Evolutionary conservation across 2,329 filamentous ascomycete species (phyloP), one percentile per base, ranked within the genome.

Genomic region (Akanthomyces muscarius): DNA sequence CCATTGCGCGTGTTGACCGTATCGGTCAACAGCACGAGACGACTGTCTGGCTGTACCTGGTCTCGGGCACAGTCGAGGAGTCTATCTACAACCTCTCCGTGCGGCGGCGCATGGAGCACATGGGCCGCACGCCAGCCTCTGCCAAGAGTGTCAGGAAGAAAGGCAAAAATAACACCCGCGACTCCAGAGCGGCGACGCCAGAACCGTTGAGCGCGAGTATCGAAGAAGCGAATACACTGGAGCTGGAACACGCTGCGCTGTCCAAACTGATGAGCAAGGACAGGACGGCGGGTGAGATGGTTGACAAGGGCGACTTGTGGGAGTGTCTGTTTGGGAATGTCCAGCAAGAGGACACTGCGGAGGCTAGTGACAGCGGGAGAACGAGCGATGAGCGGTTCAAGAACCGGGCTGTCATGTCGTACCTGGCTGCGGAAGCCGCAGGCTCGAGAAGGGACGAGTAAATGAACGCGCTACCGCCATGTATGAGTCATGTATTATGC

Each of bases 21-120:
- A 99, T 99, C 66, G 95, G 95, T 0, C 95, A 98, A 75, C 83
- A 88, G 66, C 87, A 90, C 58, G 84, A 90, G 67, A 99, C 95
- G 0, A 97, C 91, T 0, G 92, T 98, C 1, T 98, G 93, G 90
- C 89, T 97, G 74, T 98, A 98, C 73, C 83, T 98, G 2, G 85
- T 97, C n/a, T 86, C 89, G 18, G 91, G 90, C 58, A 96, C 94
- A 0, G 91, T 98, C 0, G 95, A 99, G 72, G 89, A 96, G 76
- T 89, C 89, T 1, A 96, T 98, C 66, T 92, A 98, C 76, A 86
- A 93, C 64, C 84, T 97, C 41, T 95, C 91, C 0, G 91, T 96
- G 1, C 81, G 83, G 64, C 83, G 92, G 33, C 87, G 94, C 4
- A 78, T 97, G 68, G 86, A 89, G 62, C 92, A 97, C 71, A 89